Evolutionary conservation across 306 rosid species (phyloP), one percentile per base, ranked within the genome.

Genomic region (Boehmeria nivea): DNA sequence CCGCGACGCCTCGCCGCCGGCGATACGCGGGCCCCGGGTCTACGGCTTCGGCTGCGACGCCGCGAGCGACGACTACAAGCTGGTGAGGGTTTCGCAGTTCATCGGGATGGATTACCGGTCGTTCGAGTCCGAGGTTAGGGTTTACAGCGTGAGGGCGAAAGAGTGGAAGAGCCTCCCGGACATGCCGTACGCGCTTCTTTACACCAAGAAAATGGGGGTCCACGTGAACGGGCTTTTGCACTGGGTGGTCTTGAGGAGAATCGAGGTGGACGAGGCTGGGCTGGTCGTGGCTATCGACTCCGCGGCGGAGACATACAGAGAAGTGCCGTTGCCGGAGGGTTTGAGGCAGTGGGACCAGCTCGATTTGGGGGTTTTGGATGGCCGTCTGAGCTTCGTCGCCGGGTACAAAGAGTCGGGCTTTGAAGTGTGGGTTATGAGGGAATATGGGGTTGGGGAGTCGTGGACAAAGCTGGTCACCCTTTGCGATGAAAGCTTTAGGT

Each of bases 341-440:
- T 3, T 19, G 1, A 72, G 54, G 10, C 9, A 39, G 12, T 43
- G 38, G n/a, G 61, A 68, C 36, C 74, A 69, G 22, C 70, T 85
- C 12, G 85, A 79, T 3, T 77, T 89, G 56, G 66, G 79, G 1
- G 57, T 51, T 0, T 73, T 89, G 26, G 83, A 63, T 2, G 69
- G 64, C 3, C 51, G 61, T 58, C 47, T 89, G 1, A 77, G 93
- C 46, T 44, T 83, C 66, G 40, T 73, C 4, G 83, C 79, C 21
- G 68, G 64, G 60, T 66, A 67, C 25, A 63, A 61, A 1, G 43
- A 55, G 3, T 5, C 0, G 6, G 67, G 15, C 13, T 36, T 74
- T 20, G 97, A 83, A 43, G 72, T 83, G 36, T 89, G 95, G 95
- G 65, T 72, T 40, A 74, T 89, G 83, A 76, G 34, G 24, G 74